These are phyloP conservation scores for Letharia lupina DNA, from an alignment of 495 filamentous ascomycete genomes.

Conservation along the genomic window DNA sequence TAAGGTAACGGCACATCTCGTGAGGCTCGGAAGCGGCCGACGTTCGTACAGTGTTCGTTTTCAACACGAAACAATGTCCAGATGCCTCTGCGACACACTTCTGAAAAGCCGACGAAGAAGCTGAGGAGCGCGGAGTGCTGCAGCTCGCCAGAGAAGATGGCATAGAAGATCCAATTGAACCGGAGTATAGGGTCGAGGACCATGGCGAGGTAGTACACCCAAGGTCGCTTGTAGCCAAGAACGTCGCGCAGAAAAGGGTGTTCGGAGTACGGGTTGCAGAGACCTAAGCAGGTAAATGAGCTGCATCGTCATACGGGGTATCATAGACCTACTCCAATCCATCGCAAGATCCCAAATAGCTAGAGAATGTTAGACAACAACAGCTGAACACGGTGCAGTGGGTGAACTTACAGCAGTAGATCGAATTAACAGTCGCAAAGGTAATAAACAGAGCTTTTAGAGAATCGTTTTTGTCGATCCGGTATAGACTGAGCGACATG, in stretches of 20 bases:
- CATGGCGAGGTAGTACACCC: constrained; percentile 82
- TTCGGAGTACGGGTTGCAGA: constrained; percentile 64
- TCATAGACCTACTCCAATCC: constrained; percentile 66
- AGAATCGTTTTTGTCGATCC: constrained; percentile 52
- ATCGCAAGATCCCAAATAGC: constrained; percentile 94
- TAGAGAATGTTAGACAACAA: constrained; percentile 21
- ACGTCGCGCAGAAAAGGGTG: constrained; percentile 67
- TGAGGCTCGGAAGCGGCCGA: constrained; percentile 72
- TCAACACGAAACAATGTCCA: constrained; percentile 93
- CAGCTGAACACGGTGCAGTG: too few relatives aligned
- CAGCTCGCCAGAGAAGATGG: constrained; percentile 64
- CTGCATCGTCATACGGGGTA: neutral
- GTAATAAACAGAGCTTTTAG: constrained; percentile 65
- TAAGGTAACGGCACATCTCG: constrained; percentile 79
- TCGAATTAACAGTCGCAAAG: constrained; percentile 67
- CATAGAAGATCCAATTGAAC: constrained; percentile 94
- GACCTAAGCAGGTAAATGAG: constrained; percentile 29
- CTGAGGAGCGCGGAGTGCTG: constrained; percentile 74
- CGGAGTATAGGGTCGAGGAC: constrained; percentile 77
- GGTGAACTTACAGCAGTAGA: constrained; percentile 61
- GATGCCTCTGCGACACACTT: constrained; percentile 72
- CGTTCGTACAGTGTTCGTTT: constrained; percentile 90
- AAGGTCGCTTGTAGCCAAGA: constrained; percentile 65
- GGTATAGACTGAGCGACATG: constrained; percentile 67
- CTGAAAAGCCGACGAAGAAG: constrained; percentile 66